Evolutionary conservation across 1,284 basidiomycete species (phyloP).

Genomic region (Phellinidium pouzarii): DNA sequence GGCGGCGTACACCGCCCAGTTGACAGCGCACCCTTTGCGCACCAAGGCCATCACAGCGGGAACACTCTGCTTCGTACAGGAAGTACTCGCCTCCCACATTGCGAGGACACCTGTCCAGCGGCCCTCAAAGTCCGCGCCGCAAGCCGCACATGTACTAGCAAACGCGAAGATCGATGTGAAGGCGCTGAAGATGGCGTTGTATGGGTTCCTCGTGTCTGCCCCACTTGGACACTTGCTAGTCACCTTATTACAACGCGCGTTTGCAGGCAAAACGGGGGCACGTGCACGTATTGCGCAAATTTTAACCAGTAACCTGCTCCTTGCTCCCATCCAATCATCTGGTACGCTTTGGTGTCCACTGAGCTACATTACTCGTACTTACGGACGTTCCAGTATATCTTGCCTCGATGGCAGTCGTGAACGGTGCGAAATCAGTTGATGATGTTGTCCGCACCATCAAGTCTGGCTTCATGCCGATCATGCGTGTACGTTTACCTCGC

Average conservation of each 20-base stretch:
- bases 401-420: slow-evolving; percentile 78
- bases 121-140: slow-evolving; percentile 47
- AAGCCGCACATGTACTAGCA: slow-evolving; percentile 46
- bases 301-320: slow-evolving; percentile 69
- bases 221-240: slow-evolving; percentile 75
- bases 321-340: slow-evolving; percentile 71
- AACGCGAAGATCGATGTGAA: slow-evolving; percentile 51
- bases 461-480: slow-evolving; percentile 68
- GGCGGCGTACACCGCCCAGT: slow-evolving; percentile 55
- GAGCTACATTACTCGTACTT: background rate
- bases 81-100: slow-evolving; percentile 69
- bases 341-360: slow-evolving; percentile 37
- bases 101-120: slow-evolving; percentile 50
- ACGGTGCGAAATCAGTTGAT: slow-evolving; percentile 64
- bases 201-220: slow-evolving; percentile 82
- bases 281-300: slow-evolving; percentile 69
- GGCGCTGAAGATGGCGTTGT: slow-evolving; percentile 77
- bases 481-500: slow-evolving; percentile 64
- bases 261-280: slow-evolving; percentile 68
- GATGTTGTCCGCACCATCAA: slow-evolving; percentile 68
- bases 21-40: slow-evolving; percentile 59
- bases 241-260: slow-evolving; percentile 64
- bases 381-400: slow-evolving; percentile 42
- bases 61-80: slow-evolving; percentile 69
- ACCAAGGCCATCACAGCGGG: slow-evolving; percentile 72